Evolutionary conservation across 495 filamentous ascomycete genomes (phyloP).

Genomic region (Penicillium macrosclerotiorum): DNA sequence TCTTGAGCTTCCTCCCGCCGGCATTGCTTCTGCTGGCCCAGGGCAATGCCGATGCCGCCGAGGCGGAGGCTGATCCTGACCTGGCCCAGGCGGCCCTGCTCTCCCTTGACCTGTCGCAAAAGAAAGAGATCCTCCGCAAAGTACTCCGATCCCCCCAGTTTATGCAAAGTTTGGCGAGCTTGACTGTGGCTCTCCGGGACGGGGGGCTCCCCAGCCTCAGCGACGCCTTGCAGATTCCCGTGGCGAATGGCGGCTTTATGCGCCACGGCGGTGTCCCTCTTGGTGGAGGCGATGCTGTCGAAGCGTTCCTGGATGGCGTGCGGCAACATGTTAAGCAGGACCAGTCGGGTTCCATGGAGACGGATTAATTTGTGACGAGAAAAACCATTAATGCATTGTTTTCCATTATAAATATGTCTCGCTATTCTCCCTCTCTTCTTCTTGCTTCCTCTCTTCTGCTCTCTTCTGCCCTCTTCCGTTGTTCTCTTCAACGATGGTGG

Average conservation of each 20-base stretch:
- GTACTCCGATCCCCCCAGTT: slow-evolving; percentile 93
- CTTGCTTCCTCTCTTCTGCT: no score
- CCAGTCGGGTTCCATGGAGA: slow-evolving; percentile 46
- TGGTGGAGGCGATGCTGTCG: slow-evolving; percentile 85
- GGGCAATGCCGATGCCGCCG: slow-evolving; percentile 55
- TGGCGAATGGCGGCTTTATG: slow-evolving; percentile 80
- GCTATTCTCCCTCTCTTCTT: no score
- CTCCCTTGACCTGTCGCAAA: slow-evolving; percentile 72
- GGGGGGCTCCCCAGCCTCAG: slow-evolving; percentile 89
- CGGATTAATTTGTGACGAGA: slow-evolving; percentile 33
- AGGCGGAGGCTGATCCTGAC: slow-evolving; percentile 63
- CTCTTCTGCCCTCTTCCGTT: no score
- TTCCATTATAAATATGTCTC: slow-evolving; percentile 1
- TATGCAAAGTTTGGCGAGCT: slow-evolving; percentile 74
- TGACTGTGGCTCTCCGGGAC: slow-evolving; percentile 85
- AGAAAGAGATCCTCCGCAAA: slow-evolving; percentile 74
- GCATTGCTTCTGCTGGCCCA: slow-evolving; percentile 69
- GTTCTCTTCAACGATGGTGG: no score
- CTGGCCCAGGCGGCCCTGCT: slow-evolving; percentile 66
- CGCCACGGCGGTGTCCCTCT: slow-evolving; percentile 69
- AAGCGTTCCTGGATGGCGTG: slow-evolving; percentile 85
- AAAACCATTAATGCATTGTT: background rate
- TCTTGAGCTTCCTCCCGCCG: slow-evolving; percentile 75
- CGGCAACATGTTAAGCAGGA: slow-evolving; percentile 64
- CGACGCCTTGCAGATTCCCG: slow-evolving; percentile 74